Evolutionary conservation across 345 rosid genomes (phyloP), one percentile per base, ranked within the genome.

Genomic region (Reutealis trisperma): DNA sequence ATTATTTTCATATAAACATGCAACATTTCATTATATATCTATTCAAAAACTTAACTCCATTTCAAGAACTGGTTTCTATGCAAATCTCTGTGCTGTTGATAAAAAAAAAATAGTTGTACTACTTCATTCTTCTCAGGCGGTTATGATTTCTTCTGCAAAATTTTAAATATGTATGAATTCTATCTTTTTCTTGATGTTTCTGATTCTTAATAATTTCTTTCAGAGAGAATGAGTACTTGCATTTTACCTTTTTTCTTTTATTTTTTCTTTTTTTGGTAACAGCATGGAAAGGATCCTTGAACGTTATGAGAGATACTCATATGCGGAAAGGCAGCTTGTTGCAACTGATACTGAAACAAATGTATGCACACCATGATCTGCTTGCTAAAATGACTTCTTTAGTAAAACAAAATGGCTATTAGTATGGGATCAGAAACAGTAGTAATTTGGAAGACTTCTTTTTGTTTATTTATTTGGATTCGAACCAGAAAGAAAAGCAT

Each of bases 231-330:
- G 21, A 44, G 25, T 22, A 24, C 8, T 25, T 27, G 15, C n/a
- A 24, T 54, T 75, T 76, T 8, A 34, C 18, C 12, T 69, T 60
- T 44, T n/a, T n/a, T n/a, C n/a, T n/a, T n/a, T n/a, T n/a, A n/a
- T n/a, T n/a, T n/a, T n/a, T n/a, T n/a, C 12, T 69, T 60, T 44
- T 8, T 73, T 24, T 65, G 52, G 34, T 70, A 62, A 67, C 93
- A 95, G 99, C 86, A 95, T 95, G 99, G 99, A 93, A 78, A 93
- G 84, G 84, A 90, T 95, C 68, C 94, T 95, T 27, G 99, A 93
- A 85, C 90, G 98, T 24, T 89, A 95, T 61, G 99, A 95, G 85
- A 86, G 99, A 81, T 90, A 88, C 61, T 85, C 91, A 18, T 93
- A 89, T 71, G 89, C 89, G 21, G 99, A 90, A 77, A 95, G 89